Percentiles rank a stretch among this genome's conserved stretches.
Conservation (phyloP, 768 basidiomycete genomes). For the Rhodotorula babjevae region DNA sequence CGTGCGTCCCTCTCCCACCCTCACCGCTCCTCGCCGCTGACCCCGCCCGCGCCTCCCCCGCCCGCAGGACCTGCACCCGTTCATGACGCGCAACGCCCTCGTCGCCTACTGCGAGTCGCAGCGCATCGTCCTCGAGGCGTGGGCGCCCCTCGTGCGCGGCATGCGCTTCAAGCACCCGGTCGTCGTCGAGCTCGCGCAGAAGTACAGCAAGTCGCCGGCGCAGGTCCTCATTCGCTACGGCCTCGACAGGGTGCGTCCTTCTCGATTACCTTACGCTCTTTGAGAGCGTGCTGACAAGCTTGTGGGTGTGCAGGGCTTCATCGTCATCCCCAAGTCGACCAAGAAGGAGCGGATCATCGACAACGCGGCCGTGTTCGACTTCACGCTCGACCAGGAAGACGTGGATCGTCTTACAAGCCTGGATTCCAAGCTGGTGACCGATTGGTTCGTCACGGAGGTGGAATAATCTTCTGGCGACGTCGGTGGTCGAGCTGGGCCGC, state of each 20-base stretch:
- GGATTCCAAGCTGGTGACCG: conserved; percentile 32
- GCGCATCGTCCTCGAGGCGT: conserved; percentile 54
- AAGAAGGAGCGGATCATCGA: conserved; percentile 49
- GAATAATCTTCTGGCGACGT: background rate
- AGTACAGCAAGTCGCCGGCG: conserved; percentile 55
- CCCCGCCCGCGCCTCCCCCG: conserved; percentile 48
- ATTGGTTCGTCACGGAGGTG: background rate
- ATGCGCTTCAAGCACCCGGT: conserved; percentile 61
- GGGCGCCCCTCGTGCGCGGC: conserved; percentile 67
- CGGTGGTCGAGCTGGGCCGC: background rate
- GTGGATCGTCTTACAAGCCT: conserved; percentile 44
- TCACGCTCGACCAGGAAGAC: conserved; percentile 50
- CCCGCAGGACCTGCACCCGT: conserved; percentile 56
- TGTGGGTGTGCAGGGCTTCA: conserved; percentile 40
- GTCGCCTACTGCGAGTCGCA: conserved; percentile 51
- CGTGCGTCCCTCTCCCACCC: background rate
- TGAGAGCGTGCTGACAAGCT: background rate
- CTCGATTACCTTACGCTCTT: background rate
- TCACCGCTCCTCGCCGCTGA: background rate
- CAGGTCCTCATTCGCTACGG: conserved; percentile 80
- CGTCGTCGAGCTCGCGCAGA: conserved; percentile 53
- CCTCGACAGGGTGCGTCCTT: conserved; percentile 59
- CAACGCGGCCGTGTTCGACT: conserved; percentile 53
- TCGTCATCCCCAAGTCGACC: conserved; percentile 54
- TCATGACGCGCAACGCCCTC: conserved; percentile 63